A percentile compares a stretch with the other conserved stretches of the same genome.
Evolutionary conservation across 805 yeast genomes (phyloP).

Genomic region (Kuraishia hungarica): DNA sequence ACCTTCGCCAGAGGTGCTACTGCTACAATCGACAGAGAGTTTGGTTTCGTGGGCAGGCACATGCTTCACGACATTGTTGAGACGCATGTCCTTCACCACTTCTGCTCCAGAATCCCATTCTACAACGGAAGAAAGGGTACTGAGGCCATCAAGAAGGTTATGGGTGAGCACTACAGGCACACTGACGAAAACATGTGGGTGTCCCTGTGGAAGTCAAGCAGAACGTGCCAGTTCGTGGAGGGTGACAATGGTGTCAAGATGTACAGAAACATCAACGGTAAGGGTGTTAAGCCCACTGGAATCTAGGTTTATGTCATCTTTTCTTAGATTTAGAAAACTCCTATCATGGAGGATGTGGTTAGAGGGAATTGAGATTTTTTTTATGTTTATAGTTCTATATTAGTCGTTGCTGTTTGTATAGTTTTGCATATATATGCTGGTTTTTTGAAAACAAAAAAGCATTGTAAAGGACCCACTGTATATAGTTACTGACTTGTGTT

Average conservation of each 20-base stretch:
- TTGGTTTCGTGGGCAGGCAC: conserved; percentile 49
- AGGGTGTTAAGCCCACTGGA: conserved; percentile 25
- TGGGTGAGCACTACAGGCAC: conserved; percentile 43
- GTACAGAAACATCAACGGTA: conserved; percentile 51
- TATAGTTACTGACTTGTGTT: not conserved
- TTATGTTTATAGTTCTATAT: not conserved
- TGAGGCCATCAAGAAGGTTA: conserved; percentile 39
- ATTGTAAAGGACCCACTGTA: not conserved
- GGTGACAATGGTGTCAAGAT: conserved; percentile 58
- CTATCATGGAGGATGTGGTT: too few species aligned
- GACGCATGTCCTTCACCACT: conserved; percentile 51
- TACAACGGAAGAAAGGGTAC: conserved; percentile 47
- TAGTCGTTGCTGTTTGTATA: not conserved
- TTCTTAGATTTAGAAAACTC: not conserved
- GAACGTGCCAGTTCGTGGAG: conserved; percentile 66
- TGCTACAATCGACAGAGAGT: conserved; percentile 54
- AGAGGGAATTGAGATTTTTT: too few species aligned
- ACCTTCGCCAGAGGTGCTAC: conserved; percentile 62
- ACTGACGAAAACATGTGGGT: conserved; percentile 49
- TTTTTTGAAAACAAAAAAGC: too few species aligned
- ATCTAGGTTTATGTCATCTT: not conserved
- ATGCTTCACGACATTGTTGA: conserved; percentile 52
- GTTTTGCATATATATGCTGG: not conserved
- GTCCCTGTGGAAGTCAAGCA: conserved; percentile 46
- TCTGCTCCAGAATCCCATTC: conserved; percentile 46